These are phyloP conservation scores for Medicago ruthenica DNA, from an alignment of 306 rosid genomes.

Conservation along the genomic window DNA sequence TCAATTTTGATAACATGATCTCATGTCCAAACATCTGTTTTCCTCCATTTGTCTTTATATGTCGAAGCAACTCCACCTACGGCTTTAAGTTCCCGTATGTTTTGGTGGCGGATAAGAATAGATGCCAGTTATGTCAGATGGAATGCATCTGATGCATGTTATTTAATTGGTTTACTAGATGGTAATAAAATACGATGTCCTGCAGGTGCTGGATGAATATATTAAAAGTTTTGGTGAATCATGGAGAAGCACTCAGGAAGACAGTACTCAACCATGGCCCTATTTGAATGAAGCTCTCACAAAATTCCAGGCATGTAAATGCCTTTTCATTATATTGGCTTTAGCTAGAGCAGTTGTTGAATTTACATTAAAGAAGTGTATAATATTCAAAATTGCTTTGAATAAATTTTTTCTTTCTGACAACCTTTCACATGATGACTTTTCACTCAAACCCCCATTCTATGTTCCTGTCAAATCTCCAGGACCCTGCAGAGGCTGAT, in stretches of 20 bases:
- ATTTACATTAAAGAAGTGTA: conserved; percentile 1
- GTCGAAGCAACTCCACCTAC: not conserved
- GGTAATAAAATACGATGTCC: conserved; percentile 34
- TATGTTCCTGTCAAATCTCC: conserved; percentile 42
- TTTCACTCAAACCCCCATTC: not conserved
- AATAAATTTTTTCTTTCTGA: not conserved
- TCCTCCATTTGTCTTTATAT: not conserved
- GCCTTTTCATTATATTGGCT: conserved; percentile 29
- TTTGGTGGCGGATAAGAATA: conserved; percentile 23
- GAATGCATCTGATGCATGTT: conserved; percentile 1
- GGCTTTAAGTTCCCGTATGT: not conserved
- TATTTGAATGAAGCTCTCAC: conserved; percentile 79
- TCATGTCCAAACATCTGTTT: conserved; percentile 11
- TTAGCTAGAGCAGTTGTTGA: conserved; percentile 17
- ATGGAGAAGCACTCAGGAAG: conserved; percentile 74
- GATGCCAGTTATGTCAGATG: not conserved
- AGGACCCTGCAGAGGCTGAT: conserved; percentile 99
- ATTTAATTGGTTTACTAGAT: conserved; percentile 15
- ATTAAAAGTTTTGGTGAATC: conserved; percentile 81
- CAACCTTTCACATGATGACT: conserved; percentile 16
- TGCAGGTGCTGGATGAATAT: conserved; percentile 88
- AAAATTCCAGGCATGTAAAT: conserved; percentile 74
- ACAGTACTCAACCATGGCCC: conserved; percentile 78
- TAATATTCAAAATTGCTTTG: not conserved
- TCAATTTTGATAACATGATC: conserved; percentile 3